These are phyloP conservation scores for Globisporangium spinosum DNA, from an alignment of 352 stramenopile species.

Conservation along the genomic window DNA sequence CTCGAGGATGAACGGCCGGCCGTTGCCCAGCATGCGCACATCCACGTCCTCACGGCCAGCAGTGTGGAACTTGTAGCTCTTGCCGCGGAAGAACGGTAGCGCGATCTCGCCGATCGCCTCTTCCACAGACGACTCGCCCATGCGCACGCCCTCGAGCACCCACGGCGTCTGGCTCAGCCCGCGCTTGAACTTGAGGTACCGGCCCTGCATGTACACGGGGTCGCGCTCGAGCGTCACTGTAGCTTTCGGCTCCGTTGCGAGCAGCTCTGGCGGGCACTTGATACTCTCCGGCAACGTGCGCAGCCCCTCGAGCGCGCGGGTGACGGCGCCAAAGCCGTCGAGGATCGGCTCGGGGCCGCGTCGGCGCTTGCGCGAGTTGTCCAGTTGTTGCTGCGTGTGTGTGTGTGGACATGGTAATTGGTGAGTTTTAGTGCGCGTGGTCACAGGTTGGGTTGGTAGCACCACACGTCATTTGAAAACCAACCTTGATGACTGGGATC, in stretches of 20 bases:
- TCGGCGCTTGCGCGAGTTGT: conserved; percentile 59
- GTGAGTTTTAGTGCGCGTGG: not conserved
- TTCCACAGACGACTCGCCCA: conserved; percentile 88
- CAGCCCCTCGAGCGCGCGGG: conserved; percentile 48
- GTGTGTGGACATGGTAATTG: not conserved
- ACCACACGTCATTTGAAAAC: not conserved
- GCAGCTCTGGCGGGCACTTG: conserved; percentile 42
- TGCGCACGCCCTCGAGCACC: conserved; percentile 82
- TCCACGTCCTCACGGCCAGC: conserved; percentile 97
- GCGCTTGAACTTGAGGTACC: conserved; percentile 90
- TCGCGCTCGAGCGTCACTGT: conserved; percentile 61
- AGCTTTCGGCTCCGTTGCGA: conserved; percentile 37
- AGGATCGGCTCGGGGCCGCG: conserved; percentile 57
- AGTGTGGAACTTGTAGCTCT: conserved; percentile 94
- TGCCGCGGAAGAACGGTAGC: conserved; percentile 56
- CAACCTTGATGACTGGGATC: conserved; percentile 72
- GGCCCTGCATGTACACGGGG: conserved; percentile 84
- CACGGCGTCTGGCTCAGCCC: conserved; percentile 90
- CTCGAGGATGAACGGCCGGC: conserved; percentile 90
- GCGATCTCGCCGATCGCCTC: conserved; percentile 82
- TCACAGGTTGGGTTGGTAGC: not conserved
- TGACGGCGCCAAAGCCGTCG: conserved; percentile 78
- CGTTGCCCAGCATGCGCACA: conserved; percentile 95
- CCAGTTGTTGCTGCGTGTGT: conserved; percentile 48
- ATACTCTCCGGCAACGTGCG: conserved; percentile 46